phyloP scores from a whole-genome alignment of 768 basidiomycete genomes.

The Hysterangium stoloniferum region DNA sequence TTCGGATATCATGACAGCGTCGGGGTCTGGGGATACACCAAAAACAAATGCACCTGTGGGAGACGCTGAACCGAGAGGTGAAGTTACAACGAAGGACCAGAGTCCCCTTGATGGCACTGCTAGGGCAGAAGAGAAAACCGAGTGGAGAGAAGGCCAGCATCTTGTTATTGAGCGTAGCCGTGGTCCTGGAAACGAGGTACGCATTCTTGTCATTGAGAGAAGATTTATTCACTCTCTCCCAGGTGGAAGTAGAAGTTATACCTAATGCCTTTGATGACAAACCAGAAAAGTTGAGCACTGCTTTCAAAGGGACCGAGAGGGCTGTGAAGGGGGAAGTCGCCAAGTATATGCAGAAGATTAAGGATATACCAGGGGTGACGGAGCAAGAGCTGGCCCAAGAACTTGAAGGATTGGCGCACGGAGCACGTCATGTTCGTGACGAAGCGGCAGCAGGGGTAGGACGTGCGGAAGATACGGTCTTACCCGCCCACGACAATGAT shows the following conservation, averaged over 20 bases:
- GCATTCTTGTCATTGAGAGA: conserved; percentile 16
- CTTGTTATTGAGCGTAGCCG: conserved; percentile 53
- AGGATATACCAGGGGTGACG: conserved; percentile 13
- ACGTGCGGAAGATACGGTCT: conserved; percentile 16
- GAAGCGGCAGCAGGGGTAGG: conserved; percentile 15
- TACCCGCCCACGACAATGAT: conserved; percentile 22
- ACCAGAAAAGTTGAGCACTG: not conserved
- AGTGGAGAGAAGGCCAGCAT: conserved; percentile 70
- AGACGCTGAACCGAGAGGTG: conserved; percentile 23
- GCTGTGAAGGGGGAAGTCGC: conserved; percentile 28
- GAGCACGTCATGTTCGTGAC: not conserved
- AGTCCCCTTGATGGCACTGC: conserved; percentile 38
- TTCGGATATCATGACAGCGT: not conserved
- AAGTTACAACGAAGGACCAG: conserved; percentile 17
- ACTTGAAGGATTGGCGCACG: not conserved
- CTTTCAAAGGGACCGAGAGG: conserved; percentile 23
- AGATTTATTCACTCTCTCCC: conserved; percentile 11
- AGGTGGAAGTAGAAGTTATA: conserved; percentile 62
- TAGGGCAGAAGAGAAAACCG: conserved; percentile 25
- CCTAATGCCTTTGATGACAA: conserved; percentile 30
- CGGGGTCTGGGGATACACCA: conserved; percentile 12
- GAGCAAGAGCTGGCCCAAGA: conserved; percentile 1
- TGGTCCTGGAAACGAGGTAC: conserved; percentile 62
- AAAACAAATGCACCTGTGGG: conserved; percentile 15
- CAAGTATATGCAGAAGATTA: conserved; percentile 22